phyloP scores from a whole-genome alignment of 331 rosid genomes.

The Pyrus hybrid region DNA sequence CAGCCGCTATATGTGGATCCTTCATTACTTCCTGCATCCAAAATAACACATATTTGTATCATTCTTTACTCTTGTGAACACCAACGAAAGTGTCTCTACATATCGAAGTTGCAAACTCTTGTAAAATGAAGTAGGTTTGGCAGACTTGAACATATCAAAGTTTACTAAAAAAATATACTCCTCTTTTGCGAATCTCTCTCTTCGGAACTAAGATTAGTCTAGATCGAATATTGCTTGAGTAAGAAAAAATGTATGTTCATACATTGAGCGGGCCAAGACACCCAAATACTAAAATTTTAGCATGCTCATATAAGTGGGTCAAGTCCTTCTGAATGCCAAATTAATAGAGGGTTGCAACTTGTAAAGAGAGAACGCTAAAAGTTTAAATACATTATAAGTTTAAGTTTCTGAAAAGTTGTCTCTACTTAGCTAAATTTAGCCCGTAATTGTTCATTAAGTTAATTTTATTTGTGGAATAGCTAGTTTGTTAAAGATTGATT shows the following conservation, averaged over 20 bases:
- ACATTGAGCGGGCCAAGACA: no score
- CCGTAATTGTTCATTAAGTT: no score
- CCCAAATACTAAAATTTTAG: no score
- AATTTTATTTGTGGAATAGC: background rate
- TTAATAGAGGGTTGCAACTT: no score
- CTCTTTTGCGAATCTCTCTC: background rate
- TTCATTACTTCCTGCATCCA: slow-evolving; percentile 65
- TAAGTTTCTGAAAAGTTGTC: no score
- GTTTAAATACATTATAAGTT: no score
- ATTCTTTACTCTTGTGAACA: background rate
- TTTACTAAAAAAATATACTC: background rate
- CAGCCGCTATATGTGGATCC: slow-evolving; percentile 78
- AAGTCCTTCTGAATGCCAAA: no score
- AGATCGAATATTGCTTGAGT: background rate
- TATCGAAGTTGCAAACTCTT: background rate
- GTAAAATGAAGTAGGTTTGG: background rate
- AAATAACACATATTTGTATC: background rate
- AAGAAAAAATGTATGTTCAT: no score
- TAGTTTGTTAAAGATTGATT: background rate
- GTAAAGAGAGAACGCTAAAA: no score
- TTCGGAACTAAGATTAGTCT: background rate
- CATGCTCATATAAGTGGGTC: no score
- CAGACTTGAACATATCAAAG: background rate
- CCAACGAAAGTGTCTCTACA: background rate
- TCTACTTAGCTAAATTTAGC: background rate